phyloP scores from a whole-genome alignment of 1,139 yeast genomes.

The Diutina sp. region DNA sequence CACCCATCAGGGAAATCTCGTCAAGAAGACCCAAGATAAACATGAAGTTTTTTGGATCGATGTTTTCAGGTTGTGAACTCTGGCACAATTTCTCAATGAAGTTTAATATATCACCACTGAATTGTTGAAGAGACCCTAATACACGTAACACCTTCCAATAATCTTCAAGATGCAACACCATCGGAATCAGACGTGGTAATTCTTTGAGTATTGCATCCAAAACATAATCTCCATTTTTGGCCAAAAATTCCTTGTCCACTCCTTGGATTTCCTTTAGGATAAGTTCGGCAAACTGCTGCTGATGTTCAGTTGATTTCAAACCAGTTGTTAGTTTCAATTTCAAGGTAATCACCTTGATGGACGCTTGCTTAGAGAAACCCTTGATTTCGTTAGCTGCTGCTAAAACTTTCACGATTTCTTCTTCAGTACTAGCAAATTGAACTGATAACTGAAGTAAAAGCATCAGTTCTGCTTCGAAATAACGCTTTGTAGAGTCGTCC shows the following conservation, averaged over 20 bases:
- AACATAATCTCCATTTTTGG: slow-evolving; percentile 36
- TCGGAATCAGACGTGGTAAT: slow-evolving; percentile 33
- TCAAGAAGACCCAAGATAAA: slow-evolving; percentile 58
- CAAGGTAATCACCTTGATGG: background rate
- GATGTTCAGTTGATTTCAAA: background rate
- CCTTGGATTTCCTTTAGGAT: background rate
- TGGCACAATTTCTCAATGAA: slow-evolving; percentile 35
- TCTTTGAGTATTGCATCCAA: slow-evolving; percentile 35
- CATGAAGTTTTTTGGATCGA: slow-evolving; percentile 43
- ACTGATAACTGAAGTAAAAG: slow-evolving; percentile 44
- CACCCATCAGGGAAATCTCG: slow-evolving; percentile 74
- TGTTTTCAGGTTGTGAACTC: slow-evolving; percentile 15
- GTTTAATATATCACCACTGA: slow-evolving; percentile 34
- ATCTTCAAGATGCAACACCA: slow-evolving; percentile 30
- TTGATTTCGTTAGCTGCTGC: slow-evolving; percentile 14
- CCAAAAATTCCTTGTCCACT: slow-evolving; percentile 26
- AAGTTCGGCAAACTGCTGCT: background rate
- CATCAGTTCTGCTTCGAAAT: slow-evolving; percentile 39
- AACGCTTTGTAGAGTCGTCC: slow-evolving; percentile 26
- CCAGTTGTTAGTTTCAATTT: background rate
- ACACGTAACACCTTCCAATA: slow-evolving; percentile 55
- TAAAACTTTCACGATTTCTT: background rate
- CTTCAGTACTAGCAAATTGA: background rate
- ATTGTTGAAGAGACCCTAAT: slow-evolving; percentile 42
- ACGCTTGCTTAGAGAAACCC: background rate